Conservation (phyloP, 495 filamentous ascomycete genomes). For the Amphirosellinia nigrospora region DNA sequence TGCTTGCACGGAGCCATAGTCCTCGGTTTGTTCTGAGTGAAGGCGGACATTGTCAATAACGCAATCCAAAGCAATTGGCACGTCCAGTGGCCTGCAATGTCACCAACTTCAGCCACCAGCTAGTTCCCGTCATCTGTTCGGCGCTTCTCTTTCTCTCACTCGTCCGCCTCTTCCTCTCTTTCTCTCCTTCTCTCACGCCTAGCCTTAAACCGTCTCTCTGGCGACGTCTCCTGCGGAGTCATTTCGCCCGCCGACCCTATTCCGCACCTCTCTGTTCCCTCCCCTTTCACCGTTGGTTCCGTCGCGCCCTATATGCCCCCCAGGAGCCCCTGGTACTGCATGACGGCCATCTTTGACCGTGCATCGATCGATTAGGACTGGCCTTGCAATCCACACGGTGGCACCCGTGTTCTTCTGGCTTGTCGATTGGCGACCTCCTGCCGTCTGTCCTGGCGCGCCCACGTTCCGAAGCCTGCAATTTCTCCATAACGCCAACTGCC, state of each 20-base stretch:
- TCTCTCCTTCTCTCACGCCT: neutral
- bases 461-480: constrained; percentile 10
- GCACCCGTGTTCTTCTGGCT: neutral
- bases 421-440: constrained; percentile 10
- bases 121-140: constrained; percentile 34
- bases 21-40: constrained; percentile 6
- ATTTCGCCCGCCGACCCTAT: neutral
- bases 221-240: neutral
- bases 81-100: constrained; percentile 36
- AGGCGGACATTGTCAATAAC: constrained; percentile 12
- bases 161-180: constrained; percentile 8
- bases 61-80: constrained; percentile 35
- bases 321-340: constrained; percentile 19
- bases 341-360: constrained; percentile 14
- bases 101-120: constrained; percentile 31
- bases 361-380: constrained; percentile 21
- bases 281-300: neutral
- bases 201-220: constrained; percentile 10
- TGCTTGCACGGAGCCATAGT: neutral
- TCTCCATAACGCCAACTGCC: constrained; percentile 23
- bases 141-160: constrained; percentile 19
- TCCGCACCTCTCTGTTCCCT: neutral
- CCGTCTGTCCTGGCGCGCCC: neutral
- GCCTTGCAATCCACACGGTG: constrained; percentile 4
- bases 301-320: constrained; percentile 21